A percentile compares a stretch with the other conserved stretches of the same genome.
Evolutionary conservation across 2,329 filamentous ascomycete species (phyloP).

Genomic region (Eutypa lata): DNA sequence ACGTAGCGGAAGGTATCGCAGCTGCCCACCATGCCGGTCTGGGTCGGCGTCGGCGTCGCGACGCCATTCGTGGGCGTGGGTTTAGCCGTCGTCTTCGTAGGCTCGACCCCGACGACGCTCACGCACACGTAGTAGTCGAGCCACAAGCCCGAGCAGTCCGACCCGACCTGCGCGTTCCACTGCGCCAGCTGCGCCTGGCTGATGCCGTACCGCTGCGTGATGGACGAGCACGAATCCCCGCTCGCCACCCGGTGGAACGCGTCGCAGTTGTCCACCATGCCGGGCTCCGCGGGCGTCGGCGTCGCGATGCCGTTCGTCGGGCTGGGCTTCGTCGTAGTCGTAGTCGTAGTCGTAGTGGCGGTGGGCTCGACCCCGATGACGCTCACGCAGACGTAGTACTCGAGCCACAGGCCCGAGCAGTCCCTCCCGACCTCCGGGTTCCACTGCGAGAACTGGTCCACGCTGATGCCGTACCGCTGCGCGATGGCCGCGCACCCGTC

Average conservation of each 20-base stretch:
- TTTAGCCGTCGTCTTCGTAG: too few species aligned
- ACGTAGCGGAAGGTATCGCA: neutral
- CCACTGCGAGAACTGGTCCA: too few species aligned
- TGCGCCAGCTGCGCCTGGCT: constrained; percentile 8
- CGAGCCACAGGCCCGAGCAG: neutral
- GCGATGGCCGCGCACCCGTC: too few species aligned
- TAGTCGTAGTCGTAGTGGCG: neutral
- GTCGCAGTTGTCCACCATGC: constrained; percentile 10
- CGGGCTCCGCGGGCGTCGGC: constrained; percentile 1
- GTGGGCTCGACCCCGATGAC: neutral
- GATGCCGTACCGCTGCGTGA: constrained; percentile 7
- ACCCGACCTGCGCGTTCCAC: constrained; percentile 11
- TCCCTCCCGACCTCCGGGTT: too few species aligned
- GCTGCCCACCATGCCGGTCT: neutral
- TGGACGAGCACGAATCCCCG: constrained; percentile 10
- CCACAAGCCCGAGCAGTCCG: constrained; percentile 6
- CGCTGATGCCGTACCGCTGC: too few species aligned
- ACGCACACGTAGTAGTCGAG: constrained; percentile 10
- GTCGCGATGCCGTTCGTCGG: constrained; percentile 2
- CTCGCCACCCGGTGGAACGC: constrained; percentile 11
- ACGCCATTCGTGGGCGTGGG: neutral
- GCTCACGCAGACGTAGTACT: neutral
- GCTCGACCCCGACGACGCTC: neutral
- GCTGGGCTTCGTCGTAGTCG: neutral
- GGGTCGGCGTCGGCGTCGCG: constrained; percentile 1